A percentile compares a stretch with the other conserved stretches of the same genome.
These are phyloP conservation scores for Botrytis porri DNA, from an alignment of 2,329 filamentous ascomycete genomes.

Conservation along the genomic window DNA sequence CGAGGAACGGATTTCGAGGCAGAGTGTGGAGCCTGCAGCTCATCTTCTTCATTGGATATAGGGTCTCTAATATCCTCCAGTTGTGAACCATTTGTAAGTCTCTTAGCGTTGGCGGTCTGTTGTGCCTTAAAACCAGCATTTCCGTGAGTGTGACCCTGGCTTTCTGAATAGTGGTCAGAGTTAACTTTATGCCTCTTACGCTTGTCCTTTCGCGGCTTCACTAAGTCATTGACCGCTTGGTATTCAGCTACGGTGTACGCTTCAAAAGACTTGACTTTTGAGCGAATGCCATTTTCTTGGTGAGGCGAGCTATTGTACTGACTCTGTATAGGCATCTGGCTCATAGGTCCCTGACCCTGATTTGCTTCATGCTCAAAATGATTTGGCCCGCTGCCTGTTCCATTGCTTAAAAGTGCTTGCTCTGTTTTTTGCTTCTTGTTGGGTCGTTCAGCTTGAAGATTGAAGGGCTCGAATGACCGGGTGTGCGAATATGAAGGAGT, in stretches of 20 bases:
- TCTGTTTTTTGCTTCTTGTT: constrained; percentile 3
- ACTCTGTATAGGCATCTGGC: neutral
- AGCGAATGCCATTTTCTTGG: neutral
- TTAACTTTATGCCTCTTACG: neutral
- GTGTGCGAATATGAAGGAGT: neutral
- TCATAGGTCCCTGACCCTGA: constrained; percentile 4
- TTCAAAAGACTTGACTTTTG: neutral
- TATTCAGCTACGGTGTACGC: neutral
- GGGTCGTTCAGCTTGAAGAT: neutral
- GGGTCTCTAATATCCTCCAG: neutral
- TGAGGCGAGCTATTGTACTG: constrained; percentile 6
- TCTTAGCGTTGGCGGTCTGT: neutral
- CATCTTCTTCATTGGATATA: constrained; percentile 2
- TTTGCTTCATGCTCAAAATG: neutral
- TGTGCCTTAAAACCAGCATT: neutral
- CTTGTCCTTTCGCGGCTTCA: neutral
- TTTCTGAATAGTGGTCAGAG: neutral
- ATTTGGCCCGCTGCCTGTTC: neutral
- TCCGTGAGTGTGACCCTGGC: neutral
- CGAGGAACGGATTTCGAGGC: neutral
- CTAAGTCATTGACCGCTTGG: neutral
- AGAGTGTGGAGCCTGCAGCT: neutral
- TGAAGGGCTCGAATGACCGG: neutral
- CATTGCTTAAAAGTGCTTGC: neutral
- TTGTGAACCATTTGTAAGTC: neutral